Evolutionary conservation across 2,329 filamentous ascomycete genomes (phyloP).

Genomic region (Fusarium nodosum): DNA sequence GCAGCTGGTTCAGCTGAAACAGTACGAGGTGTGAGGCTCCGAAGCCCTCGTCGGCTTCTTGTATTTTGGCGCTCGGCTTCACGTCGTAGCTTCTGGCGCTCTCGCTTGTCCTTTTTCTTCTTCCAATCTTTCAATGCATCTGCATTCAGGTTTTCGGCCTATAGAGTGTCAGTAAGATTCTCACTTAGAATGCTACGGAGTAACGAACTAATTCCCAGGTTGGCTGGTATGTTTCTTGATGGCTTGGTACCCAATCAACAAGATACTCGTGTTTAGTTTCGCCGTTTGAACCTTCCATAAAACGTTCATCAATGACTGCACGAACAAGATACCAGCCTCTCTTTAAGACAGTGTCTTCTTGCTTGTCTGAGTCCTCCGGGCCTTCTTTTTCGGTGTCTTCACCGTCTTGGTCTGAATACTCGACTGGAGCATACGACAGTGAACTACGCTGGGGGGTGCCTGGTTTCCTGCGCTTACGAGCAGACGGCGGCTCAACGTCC

Average conservation of each 20-base stretch:
- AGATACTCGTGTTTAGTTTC: constrained; percentile 52
- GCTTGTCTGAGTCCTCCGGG: not conserved
- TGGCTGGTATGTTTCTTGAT: constrained; percentile 52
- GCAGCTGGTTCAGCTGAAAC: constrained; percentile 5
- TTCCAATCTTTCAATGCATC: constrained; percentile 53
- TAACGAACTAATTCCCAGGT: constrained; percentile 53
- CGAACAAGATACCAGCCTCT: constrained; percentile 53
- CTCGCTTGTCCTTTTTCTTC: constrained; percentile 19
- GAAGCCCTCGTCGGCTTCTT: constrained; percentile 15
- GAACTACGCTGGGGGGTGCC: not conserved
- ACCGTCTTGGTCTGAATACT: not conserved
- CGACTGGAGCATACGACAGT: not conserved
- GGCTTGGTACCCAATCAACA: constrained; percentile 57
- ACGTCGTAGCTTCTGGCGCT: constrained; percentile 3
- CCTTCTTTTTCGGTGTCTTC: constrained; percentile 6
- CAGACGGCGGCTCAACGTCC: constrained; percentile 10
- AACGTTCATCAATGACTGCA: constrained; percentile 54
- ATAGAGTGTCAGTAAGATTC: not conserved
- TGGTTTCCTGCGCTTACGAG: constrained; percentile 23
- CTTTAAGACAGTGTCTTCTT: constrained; percentile 1
- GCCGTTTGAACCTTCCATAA: constrained; percentile 19
- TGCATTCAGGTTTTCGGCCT: constrained; percentile 34
- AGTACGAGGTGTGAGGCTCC: constrained; percentile 13
- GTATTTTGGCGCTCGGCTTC: constrained; percentile 16
- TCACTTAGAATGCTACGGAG: constrained; percentile 1